Conservation (phyloP, 257 asterid species). For the Rehmannia glutinosa region DNA sequence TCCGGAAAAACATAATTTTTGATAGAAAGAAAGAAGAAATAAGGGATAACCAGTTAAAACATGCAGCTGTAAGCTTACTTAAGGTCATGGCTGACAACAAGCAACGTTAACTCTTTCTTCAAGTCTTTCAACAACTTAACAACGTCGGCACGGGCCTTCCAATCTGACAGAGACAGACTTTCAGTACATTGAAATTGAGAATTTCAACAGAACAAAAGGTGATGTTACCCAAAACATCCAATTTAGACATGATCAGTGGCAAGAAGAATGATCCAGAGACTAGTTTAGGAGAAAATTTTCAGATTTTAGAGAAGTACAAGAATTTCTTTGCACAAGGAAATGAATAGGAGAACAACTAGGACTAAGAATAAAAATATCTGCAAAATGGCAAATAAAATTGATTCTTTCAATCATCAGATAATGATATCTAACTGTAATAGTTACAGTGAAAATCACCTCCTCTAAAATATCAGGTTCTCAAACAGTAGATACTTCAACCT, state of each 20-base stretch:
- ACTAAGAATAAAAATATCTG: background rate
- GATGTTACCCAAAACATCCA: background rate
- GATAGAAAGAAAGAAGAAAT: slow-evolving; percentile 9
- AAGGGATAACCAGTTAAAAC: background rate
- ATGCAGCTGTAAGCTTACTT: slow-evolving; percentile 49
- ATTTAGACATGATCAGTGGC: background rate
- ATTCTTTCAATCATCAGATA: too few species aligned
- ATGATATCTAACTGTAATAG: too few species aligned
- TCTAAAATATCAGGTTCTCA: too few species aligned
- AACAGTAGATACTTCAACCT: too few species aligned
- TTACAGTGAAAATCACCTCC: too few species aligned
- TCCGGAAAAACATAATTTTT: background rate
- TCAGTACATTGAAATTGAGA: background rate
- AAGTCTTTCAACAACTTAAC: slow-evolving; percentile 66
- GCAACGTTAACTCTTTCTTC: slow-evolving; percentile 80
- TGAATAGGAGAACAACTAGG: slow-evolving; percentile 3
- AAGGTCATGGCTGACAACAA: slow-evolving; percentile 93
- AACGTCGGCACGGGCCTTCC: slow-evolving; percentile 98
- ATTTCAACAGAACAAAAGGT: slow-evolving; percentile 8
- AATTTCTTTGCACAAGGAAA: too few species aligned
- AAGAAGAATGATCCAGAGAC: background rate
- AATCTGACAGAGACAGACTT: slow-evolving; percentile 40
- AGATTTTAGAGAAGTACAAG: too few species aligned
- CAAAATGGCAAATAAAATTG: too few species aligned
- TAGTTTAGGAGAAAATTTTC: background rate